These are phyloP conservation scores for Xylaria acuta DNA, from an alignment of 495 filamentous ascomycete genomes.

Conservation along the genomic window DNA sequence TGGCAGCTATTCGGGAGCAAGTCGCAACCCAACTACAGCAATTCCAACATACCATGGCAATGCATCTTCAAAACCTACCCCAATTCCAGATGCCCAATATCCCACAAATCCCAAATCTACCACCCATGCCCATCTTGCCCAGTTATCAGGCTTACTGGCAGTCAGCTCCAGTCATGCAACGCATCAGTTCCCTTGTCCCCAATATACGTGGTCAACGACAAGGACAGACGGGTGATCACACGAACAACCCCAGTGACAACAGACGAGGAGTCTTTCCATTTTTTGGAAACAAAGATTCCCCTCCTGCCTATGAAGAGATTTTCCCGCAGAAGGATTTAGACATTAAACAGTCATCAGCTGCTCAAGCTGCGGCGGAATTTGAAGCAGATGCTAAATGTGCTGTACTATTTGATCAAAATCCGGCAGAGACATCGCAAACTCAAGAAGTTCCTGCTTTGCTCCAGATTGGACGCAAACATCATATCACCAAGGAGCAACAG, in stretches of 20 bases:
- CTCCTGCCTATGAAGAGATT: slow-evolving; percentile 81
- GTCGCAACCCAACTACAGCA: slow-evolving; percentile 76
- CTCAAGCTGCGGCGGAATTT: slow-evolving; percentile 68
- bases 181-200: slow-evolving; percentile 76
- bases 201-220: slow-evolving; percentile 54
- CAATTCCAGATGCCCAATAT: slow-evolving; percentile 73
- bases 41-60: slow-evolving; percentile 22
- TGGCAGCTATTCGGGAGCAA: slow-evolving; percentile 78
- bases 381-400: slow-evolving; percentile 73
- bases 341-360: slow-evolving; percentile 66
- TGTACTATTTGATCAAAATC: slow-evolving; percentile 56
- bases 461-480: slow-evolving; percentile 58
- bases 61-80: slow-evolving; percentile 46
- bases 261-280: slow-evolving; percentile 73
- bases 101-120: slow-evolving; percentile 59
- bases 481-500: slow-evolving; percentile 73
- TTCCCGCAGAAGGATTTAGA: slow-evolving; percentile 65
- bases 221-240: slow-evolving; percentile 44
- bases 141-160: slow-evolving; percentile 71
- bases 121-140: slow-evolving; percentile 64
- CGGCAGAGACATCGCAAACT: slow-evolving; percentile 22
- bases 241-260: slow-evolving; percentile 58
- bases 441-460: slow-evolving; percentile 52
- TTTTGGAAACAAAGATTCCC: slow-evolving; percentile 47
- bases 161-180: slow-evolving; percentile 66